Conservation (phyloP, 2,329 filamentous ascomycete genomes). For the Apiospora pterosperma region DNA sequence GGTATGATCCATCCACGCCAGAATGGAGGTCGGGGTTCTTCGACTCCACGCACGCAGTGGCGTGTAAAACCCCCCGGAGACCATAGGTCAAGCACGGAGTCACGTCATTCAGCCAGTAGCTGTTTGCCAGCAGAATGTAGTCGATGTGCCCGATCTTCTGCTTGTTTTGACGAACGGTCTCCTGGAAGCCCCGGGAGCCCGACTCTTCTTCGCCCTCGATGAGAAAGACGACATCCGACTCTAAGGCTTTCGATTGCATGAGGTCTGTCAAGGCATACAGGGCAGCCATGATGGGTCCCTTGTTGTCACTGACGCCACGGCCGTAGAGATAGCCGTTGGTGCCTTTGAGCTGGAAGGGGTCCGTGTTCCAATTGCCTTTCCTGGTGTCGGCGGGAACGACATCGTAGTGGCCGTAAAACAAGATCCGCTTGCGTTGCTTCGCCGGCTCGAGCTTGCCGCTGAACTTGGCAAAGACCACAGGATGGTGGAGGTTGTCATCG, state of each 20-base stretch:
- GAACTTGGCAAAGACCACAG: conserved; percentile 90
- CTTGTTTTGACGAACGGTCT: conserved; percentile 77
- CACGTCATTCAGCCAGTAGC: conserved; percentile 97
- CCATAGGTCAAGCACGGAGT: conserved; percentile 95
- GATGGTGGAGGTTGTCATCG: conserved; percentile 69
- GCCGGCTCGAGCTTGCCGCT: conserved; percentile 66
- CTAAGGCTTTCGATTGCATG: conserved; percentile 75
- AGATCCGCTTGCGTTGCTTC: conserved; percentile 72
- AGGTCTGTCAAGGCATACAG: conserved; percentile 91
- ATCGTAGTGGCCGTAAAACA: conserved; percentile 98
- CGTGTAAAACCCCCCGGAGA: conserved; percentile 88
- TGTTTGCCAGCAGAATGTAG: conserved; percentile 93
- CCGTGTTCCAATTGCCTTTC: conserved; percentile 76
- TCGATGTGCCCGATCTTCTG: conserved; percentile 84
- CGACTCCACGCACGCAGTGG: conserved; percentile 84
- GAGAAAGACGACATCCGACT: conserved; percentile 86
- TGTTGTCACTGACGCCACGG: conserved; percentile 95
- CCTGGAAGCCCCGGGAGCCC: conserved; percentile 85
- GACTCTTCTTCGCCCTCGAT: conserved; percentile 98
- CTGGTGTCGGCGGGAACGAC: conserved; percentile 87
- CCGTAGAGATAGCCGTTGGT: conserved; percentile 92
- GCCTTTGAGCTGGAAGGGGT: conserved; percentile 87
- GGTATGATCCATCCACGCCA: conserved; percentile 90
- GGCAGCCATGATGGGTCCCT: conserved; percentile 91
- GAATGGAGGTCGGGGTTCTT: conserved; percentile 87